Evolutionary conservation across 1,284 basidiomycete species (phyloP).

Genomic region (Melampsora occidentalis): DNA sequence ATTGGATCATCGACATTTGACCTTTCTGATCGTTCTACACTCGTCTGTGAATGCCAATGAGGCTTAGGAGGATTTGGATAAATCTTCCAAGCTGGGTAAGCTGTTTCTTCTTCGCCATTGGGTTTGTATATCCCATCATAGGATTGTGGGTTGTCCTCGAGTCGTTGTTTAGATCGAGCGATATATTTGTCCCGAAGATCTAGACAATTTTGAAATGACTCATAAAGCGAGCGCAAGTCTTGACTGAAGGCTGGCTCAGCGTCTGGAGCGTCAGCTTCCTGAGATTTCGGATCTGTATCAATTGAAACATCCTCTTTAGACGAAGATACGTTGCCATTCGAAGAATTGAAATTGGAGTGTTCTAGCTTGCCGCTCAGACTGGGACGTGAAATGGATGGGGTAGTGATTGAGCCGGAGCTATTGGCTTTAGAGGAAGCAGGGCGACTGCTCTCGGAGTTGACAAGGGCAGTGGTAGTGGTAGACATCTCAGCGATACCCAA

Average conservation of each 20-base stretch:
- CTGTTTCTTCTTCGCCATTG: slow-evolving; percentile 59
- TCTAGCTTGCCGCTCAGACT: not conserved
- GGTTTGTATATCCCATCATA: slow-evolving; percentile 69
- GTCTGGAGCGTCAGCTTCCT: slow-evolving; percentile 20
- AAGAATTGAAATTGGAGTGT: not conserved
- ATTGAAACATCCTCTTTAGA: not conserved
- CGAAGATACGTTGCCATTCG: not conserved
- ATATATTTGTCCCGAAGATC: slow-evolving; percentile 91
- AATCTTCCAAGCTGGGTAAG: slow-evolving; percentile 68
- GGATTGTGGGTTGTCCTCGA: slow-evolving; percentile 83
- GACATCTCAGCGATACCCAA: slow-evolving; percentile 1
- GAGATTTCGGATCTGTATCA: not conserved
- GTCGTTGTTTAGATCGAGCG: slow-evolving; percentile 69
- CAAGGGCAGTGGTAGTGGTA: slow-evolving; percentile 10
- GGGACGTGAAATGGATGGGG: not conserved
- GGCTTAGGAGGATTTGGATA: slow-evolving; percentile 87
- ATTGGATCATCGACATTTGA: slow-evolving; percentile 50
- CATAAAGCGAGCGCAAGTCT: slow-evolving; percentile 53
- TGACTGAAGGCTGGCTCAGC: slow-evolving; percentile 45
- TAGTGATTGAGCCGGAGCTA: not conserved
- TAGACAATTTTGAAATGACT: slow-evolving; percentile 71
- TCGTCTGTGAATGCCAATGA: slow-evolving; percentile 70
- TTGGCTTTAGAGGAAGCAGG: not conserved
- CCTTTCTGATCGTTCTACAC: slow-evolving; percentile 60
- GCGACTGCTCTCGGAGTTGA: not conserved